Evolutionary conservation across 345 rosid species (phyloP), one percentile per base, ranked within the genome.

Genomic region (Toxicodendron radicans): DNA sequence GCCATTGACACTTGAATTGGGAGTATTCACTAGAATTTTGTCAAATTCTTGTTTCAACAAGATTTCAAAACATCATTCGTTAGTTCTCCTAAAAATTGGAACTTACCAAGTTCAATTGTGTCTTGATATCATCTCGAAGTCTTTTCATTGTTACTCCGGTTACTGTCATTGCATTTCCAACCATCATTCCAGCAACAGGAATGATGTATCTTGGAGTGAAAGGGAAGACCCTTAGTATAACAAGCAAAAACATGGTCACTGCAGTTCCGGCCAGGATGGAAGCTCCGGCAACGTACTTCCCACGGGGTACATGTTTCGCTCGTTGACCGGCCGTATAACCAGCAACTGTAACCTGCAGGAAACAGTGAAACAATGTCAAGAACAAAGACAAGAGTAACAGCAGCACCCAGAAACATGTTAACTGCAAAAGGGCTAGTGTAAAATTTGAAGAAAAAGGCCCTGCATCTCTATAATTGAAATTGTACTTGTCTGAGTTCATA

Each of bases 131-230:
- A 52, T 90, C 94, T 12, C 97, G 84, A 10, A 95, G 92, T 57
- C 88, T 85, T 76, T 92, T 95, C 99, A 95, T 95, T 11, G 99
- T 85, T 35, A 95, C 93, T 3, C 98, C 97, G n/a, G 97, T 91
- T 70, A 89, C 96, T 0, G 97, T 89, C 97, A 95, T 95, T 13
- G 97, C 85, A 48, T 92, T 95, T 12, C 96, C 98, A n/a, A 92
- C 98, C 98, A 95, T 80, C 99, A 92, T 95, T 32, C 98, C 98
- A 10, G 96, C 87, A 0, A 95, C 84, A 0, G 98, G 99, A 69
- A 95, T 92, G 23, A 95, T 89, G 73, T 89, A 95, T 46, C 97
- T 79, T 1, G 98, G 99, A 63, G 97, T 95, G 85, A 95, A 95
- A 60, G 97, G 99, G 68, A 95, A 92, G 21, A 92, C 98, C 9